Percentiles rank a stretch among this genome's conserved stretches.
phyloP scores from a whole-genome alignment of 768 basidiomycete species.

The Lactarius hengduanensis region DNA sequence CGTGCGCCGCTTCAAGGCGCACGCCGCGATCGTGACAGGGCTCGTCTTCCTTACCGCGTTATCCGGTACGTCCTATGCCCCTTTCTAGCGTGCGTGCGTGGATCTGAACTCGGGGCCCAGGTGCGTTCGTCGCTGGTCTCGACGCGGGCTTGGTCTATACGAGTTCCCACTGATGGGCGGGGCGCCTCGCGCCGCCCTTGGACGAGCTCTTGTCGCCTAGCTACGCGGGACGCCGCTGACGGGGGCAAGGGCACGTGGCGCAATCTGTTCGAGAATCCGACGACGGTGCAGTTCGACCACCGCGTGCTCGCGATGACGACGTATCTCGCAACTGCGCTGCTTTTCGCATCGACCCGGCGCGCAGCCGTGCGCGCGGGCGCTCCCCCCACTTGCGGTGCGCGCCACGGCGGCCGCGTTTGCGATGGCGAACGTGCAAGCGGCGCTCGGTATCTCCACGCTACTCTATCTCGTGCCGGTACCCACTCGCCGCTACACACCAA shows the following conservation, averaged over 20 bases:
- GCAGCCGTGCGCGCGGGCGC: slow-evolving; percentile 42
- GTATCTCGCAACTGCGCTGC: slow-evolving; percentile 61
- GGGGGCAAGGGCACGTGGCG: slow-evolving; percentile 76
- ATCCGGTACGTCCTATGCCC: slow-evolving; percentile 57
- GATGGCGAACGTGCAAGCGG: slow-evolving; percentile 82
- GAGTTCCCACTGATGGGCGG: too few species aligned
- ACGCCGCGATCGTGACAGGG: slow-evolving; percentile 61
- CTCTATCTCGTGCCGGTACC: slow-evolving; percentile 92
- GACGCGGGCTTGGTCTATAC: slow-evolving; percentile 92
- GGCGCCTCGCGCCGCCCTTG: too few species aligned
- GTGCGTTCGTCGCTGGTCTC: slow-evolving; percentile 96
- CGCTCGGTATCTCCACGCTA: slow-evolving; percentile 74
- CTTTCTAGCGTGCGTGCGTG: background rate
- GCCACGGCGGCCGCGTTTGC: slow-evolving; percentile 62
- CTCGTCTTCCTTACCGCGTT: slow-evolving; percentile 90
- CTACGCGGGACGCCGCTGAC: slow-evolving; percentile 54
- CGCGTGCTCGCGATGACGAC: slow-evolving; percentile 91
- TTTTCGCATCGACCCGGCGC: slow-evolving; percentile 58
- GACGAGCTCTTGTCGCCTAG: slow-evolving; percentile 58
- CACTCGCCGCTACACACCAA: slow-evolving; percentile 91
- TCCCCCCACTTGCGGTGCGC: slow-evolving; percentile 62
- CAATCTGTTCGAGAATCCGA: slow-evolving; percentile 96
- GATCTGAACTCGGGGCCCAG: slow-evolving; percentile 40
- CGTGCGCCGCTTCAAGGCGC: slow-evolving; percentile 56
- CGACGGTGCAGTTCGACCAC: slow-evolving; percentile 96